phyloP scores from a whole-genome alignment of 305 asterid genomes.

The Fraxinus greggii region DNA sequence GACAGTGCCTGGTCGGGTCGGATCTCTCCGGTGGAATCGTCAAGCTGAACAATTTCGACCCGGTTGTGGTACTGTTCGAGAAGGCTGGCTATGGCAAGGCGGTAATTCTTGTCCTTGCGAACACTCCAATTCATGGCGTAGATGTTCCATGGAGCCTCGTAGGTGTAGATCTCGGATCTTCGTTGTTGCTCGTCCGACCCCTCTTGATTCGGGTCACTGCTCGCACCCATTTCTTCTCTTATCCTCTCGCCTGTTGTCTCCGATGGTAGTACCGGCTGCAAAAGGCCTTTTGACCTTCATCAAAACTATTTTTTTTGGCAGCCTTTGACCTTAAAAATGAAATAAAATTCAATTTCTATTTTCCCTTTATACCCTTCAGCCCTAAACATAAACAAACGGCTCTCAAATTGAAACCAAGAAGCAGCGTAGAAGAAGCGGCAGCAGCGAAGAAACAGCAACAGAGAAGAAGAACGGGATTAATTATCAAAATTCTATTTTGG shows the following conservation, averaged over 20 bases:
- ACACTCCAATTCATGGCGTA: conserved; percentile 94
- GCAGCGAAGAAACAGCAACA: not conserved
- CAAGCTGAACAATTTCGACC: conserved; percentile 81
- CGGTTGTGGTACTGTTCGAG: conserved; percentile 83
- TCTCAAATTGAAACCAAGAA: not conserved
- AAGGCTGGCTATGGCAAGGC: conserved; percentile 79
- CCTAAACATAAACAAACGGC: not conserved
- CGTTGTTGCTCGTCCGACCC: conserved; percentile 94
- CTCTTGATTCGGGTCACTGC: conserved; percentile 75
- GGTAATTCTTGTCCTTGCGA: conserved; percentile 82
- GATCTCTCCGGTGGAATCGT: conserved; percentile 81
- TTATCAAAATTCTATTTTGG: not conserved
- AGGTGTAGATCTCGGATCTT: conserved; percentile 91
- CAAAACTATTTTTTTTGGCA: not conserved
- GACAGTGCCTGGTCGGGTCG: conserved; percentile 69
- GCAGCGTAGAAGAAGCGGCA: not conserved
- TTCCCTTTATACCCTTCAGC: not conserved
- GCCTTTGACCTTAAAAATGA: not conserved
- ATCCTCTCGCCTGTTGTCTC: not conserved
- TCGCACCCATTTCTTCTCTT: conserved; percentile 52
- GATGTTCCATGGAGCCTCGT: conserved; percentile 97
- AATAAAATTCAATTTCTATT: not conserved
- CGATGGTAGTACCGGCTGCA: not conserved
- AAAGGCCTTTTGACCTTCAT: not conserved
- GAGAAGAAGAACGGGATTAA: not conserved